These are phyloP conservation scores for Neospora caninum DNA, from an alignment of 169 alveolate species.

Conservation along the genomic window DNA sequence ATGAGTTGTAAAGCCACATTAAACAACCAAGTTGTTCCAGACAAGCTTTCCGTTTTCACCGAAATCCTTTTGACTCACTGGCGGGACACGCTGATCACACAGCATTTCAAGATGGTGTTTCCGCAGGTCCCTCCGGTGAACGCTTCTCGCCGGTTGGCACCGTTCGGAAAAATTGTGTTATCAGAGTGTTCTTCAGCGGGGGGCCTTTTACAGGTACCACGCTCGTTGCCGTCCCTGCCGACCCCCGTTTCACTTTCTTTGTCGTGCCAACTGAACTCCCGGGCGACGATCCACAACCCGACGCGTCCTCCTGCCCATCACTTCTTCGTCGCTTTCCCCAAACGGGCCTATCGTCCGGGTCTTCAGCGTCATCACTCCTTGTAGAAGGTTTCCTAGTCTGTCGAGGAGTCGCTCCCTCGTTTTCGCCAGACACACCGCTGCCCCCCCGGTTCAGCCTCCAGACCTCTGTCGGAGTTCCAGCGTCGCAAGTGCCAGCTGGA, in stretches of 20 bases:
- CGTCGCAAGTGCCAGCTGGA: not conserved
- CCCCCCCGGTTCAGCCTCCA: not conserved
- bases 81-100: not conserved
- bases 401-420: not conserved
- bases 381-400: not conserved
- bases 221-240: not conserved
- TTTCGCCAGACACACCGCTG: not conserved
- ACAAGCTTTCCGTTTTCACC: not conserved
- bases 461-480: not conserved
- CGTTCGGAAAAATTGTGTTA: conserved; percentile 4
- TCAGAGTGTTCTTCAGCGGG: not conserved
- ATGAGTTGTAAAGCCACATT: not conserved
- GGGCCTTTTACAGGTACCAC: not conserved
- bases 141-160: conserved; percentile 16
- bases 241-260: conserved; percentile 22
- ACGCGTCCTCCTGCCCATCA: not conserved
- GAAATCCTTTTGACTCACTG: not conserved
- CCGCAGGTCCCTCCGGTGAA: not conserved
- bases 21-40: not conserved
- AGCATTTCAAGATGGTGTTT: not conserved
- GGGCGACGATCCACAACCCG: not conserved
- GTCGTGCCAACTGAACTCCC: conserved; percentile 29
- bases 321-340: conserved; percentile 9
- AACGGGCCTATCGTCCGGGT: not conserved
- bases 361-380: not conserved